Conservation (phyloP, 306 rosid species). For the Quercus berberidifolia region DNA sequence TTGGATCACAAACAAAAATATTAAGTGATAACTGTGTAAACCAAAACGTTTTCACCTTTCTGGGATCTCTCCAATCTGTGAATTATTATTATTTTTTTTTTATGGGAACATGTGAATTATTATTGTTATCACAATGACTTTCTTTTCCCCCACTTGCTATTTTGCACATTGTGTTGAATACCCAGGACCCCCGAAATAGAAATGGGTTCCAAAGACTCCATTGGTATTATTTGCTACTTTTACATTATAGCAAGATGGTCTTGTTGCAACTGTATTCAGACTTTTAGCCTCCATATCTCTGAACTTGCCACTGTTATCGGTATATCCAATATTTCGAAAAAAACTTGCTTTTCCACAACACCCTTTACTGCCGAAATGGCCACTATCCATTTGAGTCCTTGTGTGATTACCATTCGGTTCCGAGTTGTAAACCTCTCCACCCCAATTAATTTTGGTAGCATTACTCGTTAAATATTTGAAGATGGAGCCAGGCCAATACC, state of each 20-base stretch:
- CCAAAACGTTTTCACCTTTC: no score
- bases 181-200: constrained; percentile 23
- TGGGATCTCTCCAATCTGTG: no score
- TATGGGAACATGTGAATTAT: no score
- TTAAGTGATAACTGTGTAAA: no score
- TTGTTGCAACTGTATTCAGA: neutral
- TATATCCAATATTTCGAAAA: constrained; percentile 7
- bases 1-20: no score
- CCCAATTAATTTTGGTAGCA: neutral
- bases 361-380: constrained; percentile 18
- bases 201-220: neutral
- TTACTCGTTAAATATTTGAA: neutral
- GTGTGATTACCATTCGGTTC: constrained; percentile 1
- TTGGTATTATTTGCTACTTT: neutral
- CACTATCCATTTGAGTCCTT: constrained; percentile 30
- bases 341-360: constrained; percentile 6
- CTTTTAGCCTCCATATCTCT: neutral
- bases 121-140: no score
- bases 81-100: neutral
- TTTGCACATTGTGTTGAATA: constrained; percentile 2
- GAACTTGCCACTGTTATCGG: neutral
- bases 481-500: constrained; percentile 28
- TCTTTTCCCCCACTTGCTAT: neutral
- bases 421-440: constrained; percentile 17
- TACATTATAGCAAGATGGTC: constrained; percentile 20